Percentiles rank a stretch among this genome's conserved stretches.
Conservation (phyloP, 768 basidiomycete genomes). For the Coprinopsis strossmayeri region DNA sequence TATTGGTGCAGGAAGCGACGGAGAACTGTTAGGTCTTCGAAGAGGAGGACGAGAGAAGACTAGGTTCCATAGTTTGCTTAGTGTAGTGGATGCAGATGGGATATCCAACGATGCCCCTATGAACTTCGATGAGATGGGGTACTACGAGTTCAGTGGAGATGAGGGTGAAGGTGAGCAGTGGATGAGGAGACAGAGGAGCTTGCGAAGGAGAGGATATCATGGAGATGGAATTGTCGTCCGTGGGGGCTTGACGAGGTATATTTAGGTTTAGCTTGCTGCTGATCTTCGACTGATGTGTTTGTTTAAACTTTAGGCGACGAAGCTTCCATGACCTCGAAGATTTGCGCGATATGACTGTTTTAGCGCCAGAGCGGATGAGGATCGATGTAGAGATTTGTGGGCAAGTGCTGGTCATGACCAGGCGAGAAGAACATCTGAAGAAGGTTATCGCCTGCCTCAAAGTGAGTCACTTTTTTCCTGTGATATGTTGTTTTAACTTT, state of each 20-base stretch:
- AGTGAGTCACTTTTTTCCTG: conserved; percentile 29
- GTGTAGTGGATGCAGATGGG: conserved; percentile 21
- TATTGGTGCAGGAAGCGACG: conserved; percentile 5
- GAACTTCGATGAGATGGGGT: conserved; percentile 1
- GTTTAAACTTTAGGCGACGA: conserved; percentile 37
- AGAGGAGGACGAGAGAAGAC: conserved; percentile 16
- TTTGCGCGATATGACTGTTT: conserved; percentile 38
- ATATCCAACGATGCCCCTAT: conserved; percentile 16
- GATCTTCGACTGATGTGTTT: conserved; percentile 4
- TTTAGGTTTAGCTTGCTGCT: neutral
- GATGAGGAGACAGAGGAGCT: conserved; percentile 15
- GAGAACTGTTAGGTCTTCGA: conserved; percentile 1
- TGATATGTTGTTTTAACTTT: neutral
- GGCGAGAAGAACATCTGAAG: conserved; percentile 61
- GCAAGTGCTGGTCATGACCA: conserved; percentile 60
- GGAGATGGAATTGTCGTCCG: conserved; percentile 16
- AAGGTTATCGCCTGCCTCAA: conserved; percentile 58
- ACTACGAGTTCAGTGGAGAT: neutral
- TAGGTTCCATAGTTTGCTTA: conserved; percentile 24
- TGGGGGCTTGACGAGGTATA: conserved; percentile 23
- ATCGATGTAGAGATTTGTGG: conserved; percentile 77
- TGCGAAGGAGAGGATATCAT: conserved; percentile 9
- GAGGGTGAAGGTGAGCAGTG: conserved; percentile 12
- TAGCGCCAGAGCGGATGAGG: conserved; percentile 60
- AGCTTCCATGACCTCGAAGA: conserved; percentile 60